Evolutionary conservation across 108 stramenopile species (phyloP).

Genomic region (Fragilaria radians): DNA sequence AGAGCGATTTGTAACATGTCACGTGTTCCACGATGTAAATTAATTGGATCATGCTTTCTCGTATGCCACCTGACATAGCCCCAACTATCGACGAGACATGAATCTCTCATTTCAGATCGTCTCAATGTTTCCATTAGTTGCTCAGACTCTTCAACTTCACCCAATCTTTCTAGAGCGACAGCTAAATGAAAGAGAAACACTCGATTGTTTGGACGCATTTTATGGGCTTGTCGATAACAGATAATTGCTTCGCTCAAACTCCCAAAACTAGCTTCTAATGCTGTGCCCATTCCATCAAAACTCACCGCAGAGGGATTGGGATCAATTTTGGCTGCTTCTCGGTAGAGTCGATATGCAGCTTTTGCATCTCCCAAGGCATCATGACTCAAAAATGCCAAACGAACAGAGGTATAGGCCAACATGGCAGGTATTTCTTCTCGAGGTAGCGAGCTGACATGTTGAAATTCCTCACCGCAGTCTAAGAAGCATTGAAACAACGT

Average conservation of each 20-base stretch:
- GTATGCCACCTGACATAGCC: conserved; percentile 88
- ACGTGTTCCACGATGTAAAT: conserved; percentile 73
- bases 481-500: conserved; percentile 82
- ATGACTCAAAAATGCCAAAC: conserved; percentile 60
- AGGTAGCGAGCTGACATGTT: conserved; percentile 56
- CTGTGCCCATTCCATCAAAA: conserved; percentile 58
- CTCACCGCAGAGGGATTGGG: conserved; percentile 49
- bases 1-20: conserved; percentile 78
- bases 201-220: conserved; percentile 7
- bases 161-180: conserved; percentile 74
- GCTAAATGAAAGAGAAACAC: conserved; percentile 50
- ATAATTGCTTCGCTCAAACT: conserved; percentile 53
- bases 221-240: conserved; percentile 51
- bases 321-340: conserved; percentile 51
- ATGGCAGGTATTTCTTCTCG: conserved; percentile 31
- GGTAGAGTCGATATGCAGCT: conserved; percentile 64
- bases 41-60: conserved; percentile 43
- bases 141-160: conserved; percentile 59
- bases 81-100: conserved; percentile 79
- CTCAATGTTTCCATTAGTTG: conserved; percentile 59
- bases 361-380: conserved; percentile 77
- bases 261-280: conserved; percentile 54
- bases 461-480: conserved; percentile 45
- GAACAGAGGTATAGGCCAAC: conserved; percentile 60
- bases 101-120: conserved; percentile 46